These are phyloP conservation scores for Scheffersomyces ergatensis DNA, from an alignment of 805 yeast genomes.

Conservation along the genomic window DNA sequence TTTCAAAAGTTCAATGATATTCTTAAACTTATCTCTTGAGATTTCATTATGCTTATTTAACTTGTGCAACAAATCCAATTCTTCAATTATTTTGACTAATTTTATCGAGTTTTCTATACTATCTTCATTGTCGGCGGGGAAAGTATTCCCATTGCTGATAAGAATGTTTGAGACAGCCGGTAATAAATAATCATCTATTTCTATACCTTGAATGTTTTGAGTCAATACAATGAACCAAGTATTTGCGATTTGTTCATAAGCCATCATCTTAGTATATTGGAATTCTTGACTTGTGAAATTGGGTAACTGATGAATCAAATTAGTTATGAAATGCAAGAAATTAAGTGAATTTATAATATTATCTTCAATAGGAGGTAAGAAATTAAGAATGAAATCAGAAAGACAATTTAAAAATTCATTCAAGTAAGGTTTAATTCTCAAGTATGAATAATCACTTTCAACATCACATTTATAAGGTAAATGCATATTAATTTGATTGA, in stretches of 20 bases:
- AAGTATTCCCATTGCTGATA: neutral
- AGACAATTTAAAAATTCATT: constrained; percentile 69
- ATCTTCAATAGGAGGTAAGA: constrained; percentile 67
- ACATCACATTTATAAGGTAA: constrained; percentile 78
- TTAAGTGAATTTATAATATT: constrained; percentile 53
- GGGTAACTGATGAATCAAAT: constrained; percentile 62
- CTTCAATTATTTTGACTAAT: constrained; percentile 29
- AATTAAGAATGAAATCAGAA: constrained; percentile 70
- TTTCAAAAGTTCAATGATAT: constrained; percentile 43
- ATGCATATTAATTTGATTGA: constrained; percentile 41
- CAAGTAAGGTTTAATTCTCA: constrained; percentile 66
- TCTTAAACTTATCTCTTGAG: constrained; percentile 39
- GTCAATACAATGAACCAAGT: constrained; percentile 53
- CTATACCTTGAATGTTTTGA: constrained; percentile 17
- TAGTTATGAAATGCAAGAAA: constrained; percentile 62
- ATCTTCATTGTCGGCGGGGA: neutral
- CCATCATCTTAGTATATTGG: constrained; percentile 49
- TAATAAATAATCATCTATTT: constrained; percentile 4
- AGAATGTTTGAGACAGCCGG: neutral
- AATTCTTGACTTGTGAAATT: constrained; percentile 58
- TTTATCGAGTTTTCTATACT: constrained; percentile 4
- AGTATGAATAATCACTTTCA: constrained; percentile 70
- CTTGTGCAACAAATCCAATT: constrained; percentile 38
- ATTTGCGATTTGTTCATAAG: constrained; percentile 59
- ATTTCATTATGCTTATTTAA: constrained; percentile 44